Conservation (phyloP, 2,329 filamentous ascomycete genomes). For the Colletotrichum brevisporum region DNA sequence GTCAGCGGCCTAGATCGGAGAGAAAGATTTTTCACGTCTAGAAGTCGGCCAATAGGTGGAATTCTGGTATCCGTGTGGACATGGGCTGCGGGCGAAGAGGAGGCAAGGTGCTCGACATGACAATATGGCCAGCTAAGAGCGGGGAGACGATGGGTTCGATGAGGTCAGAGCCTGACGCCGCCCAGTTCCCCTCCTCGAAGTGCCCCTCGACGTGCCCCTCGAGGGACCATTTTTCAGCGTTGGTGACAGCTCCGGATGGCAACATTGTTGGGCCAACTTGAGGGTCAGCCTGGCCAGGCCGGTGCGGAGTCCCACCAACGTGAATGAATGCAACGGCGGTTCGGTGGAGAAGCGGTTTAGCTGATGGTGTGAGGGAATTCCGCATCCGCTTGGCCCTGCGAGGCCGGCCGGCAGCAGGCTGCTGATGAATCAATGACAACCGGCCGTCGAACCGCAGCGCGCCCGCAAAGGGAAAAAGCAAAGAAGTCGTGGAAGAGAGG, state of each 20-base stretch:
- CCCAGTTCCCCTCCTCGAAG: background rate
- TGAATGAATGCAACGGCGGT: constrained; percentile 5
- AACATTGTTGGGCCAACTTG: constrained; percentile 23
- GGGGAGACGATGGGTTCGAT: constrained; percentile 22
- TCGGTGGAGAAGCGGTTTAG: constrained; percentile 27
- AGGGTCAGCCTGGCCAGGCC: constrained; percentile 13
- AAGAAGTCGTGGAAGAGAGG: background rate
- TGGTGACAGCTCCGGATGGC: constrained; percentile 4
- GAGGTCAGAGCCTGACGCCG: constrained; percentile 25
- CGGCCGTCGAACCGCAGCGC: background rate
- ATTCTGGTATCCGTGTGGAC: constrained; percentile 1
- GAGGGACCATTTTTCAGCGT: constrained; percentile 3
- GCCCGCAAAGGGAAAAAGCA: constrained; percentile 7
- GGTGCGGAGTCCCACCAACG: constrained; percentile 18
- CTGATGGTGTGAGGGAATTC: constrained; percentile 40
- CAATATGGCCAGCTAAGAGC: constrained; percentile 5
- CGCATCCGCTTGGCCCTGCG: background rate
- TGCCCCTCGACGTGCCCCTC: background rate
- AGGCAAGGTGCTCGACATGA: constrained; percentile 13
- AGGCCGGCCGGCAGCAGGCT: constrained; percentile 4
- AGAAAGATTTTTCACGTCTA: background rate
- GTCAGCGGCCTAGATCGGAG: background rate
- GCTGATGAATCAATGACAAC: constrained; percentile 28
- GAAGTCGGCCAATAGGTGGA: background rate
- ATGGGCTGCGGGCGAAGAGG: constrained; percentile 12